Evolutionary conservation across 108 stramenopile genomes (phyloP).

Genomic region (Mediolabrus comicus): DNA sequence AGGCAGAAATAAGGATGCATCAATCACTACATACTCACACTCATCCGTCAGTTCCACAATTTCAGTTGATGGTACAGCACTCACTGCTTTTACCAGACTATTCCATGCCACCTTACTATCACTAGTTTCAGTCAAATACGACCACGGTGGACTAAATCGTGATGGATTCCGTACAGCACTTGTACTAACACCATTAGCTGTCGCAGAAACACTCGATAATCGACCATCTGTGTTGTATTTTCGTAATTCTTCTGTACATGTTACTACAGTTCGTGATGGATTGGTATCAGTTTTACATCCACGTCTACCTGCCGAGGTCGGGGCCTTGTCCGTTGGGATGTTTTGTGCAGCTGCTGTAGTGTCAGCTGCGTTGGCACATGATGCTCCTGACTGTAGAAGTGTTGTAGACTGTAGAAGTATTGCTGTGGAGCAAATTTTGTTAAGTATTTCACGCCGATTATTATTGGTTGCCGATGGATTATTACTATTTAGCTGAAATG

Average conservation of each 20-base stretch:
- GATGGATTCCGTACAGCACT: slow-evolving; percentile 77
- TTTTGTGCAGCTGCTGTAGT: too few relatives aligned
- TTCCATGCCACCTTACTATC: slow-evolving; percentile 70
- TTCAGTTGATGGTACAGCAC: slow-evolving; percentile 45
- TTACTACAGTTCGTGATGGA: slow-evolving; percentile 71
- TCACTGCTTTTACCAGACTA: slow-evolving; percentile 62
- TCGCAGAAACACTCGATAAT: slow-evolving; percentile 70
- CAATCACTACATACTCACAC: slow-evolving; percentile 25
- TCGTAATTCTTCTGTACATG: slow-evolving; percentile 63
- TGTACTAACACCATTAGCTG: slow-evolving; percentile 79
- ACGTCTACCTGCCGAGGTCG: slow-evolving; percentile 76
- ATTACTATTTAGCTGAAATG: too few relatives aligned
- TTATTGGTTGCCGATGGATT: too few relatives aligned
- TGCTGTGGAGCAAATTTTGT: too few relatives aligned
- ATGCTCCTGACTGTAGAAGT: too few relatives aligned
- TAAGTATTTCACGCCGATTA: too few relatives aligned
- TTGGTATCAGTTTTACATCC: slow-evolving; percentile 75
- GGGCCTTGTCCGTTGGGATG: slow-evolving; percentile 49
- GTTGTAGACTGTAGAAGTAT: too few relatives aligned
- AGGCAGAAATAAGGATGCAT: background rate
- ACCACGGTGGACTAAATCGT: slow-evolving; percentile 80
- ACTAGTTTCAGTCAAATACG: slow-evolving; percentile 75
- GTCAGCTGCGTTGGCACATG: too few relatives aligned
- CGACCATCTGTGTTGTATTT: slow-evolving; percentile 46
- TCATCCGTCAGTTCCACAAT: slow-evolving; percentile 77